Conservation (phyloP, 2,329 filamentous ascomycete genomes). For the Apiospora sp. region DNA sequence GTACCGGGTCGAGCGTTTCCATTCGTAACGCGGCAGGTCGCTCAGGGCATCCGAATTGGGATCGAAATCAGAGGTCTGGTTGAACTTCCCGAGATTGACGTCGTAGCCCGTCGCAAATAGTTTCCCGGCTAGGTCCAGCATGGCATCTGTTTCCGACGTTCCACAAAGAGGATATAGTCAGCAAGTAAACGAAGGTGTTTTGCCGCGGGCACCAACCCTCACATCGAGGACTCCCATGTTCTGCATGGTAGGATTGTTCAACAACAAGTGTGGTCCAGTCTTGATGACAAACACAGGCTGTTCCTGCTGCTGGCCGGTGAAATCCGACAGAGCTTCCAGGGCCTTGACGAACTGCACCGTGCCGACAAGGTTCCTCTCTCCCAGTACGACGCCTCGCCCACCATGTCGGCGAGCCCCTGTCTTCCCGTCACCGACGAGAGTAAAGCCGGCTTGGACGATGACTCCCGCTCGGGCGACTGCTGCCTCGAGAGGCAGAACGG, state of each 20-base stretch:
- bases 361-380: neutral
- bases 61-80: neutral
- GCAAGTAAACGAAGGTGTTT: constrained; percentile 29
- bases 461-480: constrained; percentile 26
- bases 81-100: constrained; percentile 35
- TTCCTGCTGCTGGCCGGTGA: too few relatives aligned
- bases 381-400: constrained; percentile 31
- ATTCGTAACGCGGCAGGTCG: neutral
- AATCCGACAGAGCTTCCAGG: constrained; percentile 27
- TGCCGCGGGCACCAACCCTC: neutral
- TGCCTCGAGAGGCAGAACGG: constrained; percentile 24
- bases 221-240: neutral
- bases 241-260: constrained; percentile 7
- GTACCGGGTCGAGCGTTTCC: constrained; percentile 5
- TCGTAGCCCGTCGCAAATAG: constrained; percentile 39
- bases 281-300: constrained; percentile 18
- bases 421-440: constrained; percentile 35
- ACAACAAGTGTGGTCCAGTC: constrained; percentile 3
- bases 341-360: constrained; percentile 33
- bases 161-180: constrained; percentile 36
- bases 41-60: neutral
- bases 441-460: constrained; percentile 28
- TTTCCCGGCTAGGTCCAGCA: constrained; percentile 38
- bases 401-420: constrained; percentile 30
- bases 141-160: constrained; percentile 31